These are phyloP conservation scores for Talaromyces sp. DNA, from an alignment of 2,329 filamentous ascomycete genomes.

Conservation along the genomic window DNA sequence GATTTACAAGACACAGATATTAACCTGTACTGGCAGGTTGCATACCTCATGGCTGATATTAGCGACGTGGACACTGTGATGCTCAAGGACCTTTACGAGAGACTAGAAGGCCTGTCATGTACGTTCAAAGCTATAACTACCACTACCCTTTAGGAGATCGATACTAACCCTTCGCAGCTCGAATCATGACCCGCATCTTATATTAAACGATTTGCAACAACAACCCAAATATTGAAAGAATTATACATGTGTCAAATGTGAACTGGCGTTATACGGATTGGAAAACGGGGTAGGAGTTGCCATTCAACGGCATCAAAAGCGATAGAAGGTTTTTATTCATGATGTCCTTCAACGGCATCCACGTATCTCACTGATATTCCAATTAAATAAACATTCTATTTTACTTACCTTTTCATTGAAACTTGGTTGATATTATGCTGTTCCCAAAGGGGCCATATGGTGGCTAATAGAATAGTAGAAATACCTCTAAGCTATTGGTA, in stretches of 20 bases:
- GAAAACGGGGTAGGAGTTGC: conserved; percentile 3
- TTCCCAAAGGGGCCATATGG: not conserved
- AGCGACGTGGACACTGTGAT: conserved; percentile 76
- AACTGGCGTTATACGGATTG: not conserved
- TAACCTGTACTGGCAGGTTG: conserved; percentile 51
- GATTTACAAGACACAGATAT: not conserved
- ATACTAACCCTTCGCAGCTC: conserved; percentile 27
- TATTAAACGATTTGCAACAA: conserved; percentile 26
- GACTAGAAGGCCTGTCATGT: conserved; percentile 76
- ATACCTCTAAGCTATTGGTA: not conserved
- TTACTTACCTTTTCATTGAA: not conserved
- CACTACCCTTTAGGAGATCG: not conserved
- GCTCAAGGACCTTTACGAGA: conserved; percentile 81
- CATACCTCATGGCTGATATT: conserved; percentile 97
- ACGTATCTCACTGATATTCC: not conserved
- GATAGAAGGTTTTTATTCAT: not conserved
- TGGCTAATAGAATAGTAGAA: not conserved
- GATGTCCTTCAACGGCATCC: conserved; percentile 10
- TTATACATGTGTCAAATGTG: not conserved
- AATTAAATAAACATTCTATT: not conserved
- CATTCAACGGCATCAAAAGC: conserved; percentile 8
- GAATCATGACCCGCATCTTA: conserved; percentile 43
- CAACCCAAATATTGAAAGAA: not conserved
- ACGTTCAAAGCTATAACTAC: conserved; percentile 34
- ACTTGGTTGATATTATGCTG: not conserved